Base-by-base conservation (phyloP, 2,329 filamentous ascomycete genomes). In the Diaporthe ilicicola region DNA sequence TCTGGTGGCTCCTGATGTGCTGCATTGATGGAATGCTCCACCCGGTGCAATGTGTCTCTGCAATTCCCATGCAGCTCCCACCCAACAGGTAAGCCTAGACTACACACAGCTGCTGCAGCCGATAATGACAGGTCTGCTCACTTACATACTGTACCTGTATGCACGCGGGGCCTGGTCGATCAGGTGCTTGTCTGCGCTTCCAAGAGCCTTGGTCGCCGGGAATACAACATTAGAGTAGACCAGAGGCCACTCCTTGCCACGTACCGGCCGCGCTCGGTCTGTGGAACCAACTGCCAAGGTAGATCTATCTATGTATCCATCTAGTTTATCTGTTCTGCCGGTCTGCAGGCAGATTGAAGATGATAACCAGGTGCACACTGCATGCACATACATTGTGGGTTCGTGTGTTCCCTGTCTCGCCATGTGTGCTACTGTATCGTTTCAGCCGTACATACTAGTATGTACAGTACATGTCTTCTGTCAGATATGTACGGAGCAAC, bases 11-110 rank as follows among this genome's bases (percentile, higher is more conserved):
- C 59, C 56, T 62, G 59, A 10, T 48, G 59, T 48, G 27, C 59
- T 62, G 59, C 59, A 62, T 62, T 34, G 32, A n/a, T n/a, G 32
- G 56, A 62, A 29, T 48, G 42, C 59, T 62, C 59, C 59, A 62
- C 56, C 42, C 9, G 22, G 39, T 32, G 22, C 39, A 32, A 46
- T 15, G 56, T 39, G 56, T 61, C n/a, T 39, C 56, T 62, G 56
- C 56, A 22, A 19, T 15, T 48, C 42, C 6, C 27, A 62, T 22
- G 56, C 42, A 34, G 32, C 42, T 34, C 56, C 46, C 42, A 48
- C 42, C 59, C 29, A 64, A 64, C 59, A 32, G n/a, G 8, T 19
- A 34, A 34, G 32, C 9, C 4, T 9, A 34, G 32, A 8, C 3
- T 13, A 39, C 37, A 24, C 39, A 62, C 19, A 39, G 55, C 24